Base-by-base conservation (phyloP, 305 asterid species). In the Andrographis paniculata region DNA sequence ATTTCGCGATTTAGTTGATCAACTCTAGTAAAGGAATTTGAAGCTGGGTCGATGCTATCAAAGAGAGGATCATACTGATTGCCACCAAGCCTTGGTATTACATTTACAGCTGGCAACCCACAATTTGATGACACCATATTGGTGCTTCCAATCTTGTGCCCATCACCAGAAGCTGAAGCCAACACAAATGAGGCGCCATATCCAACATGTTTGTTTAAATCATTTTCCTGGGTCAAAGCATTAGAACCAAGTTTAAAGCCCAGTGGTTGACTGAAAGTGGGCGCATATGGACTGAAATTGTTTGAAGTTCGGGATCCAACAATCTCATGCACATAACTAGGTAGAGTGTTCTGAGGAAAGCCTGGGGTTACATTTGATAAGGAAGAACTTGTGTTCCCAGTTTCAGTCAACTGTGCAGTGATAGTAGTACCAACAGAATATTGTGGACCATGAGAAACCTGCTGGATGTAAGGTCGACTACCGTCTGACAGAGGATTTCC, bases 41-140 rank as follows among this genome's bases (percentile, higher is more conserved):
- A 64, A 53, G 87, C 59, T 52, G 84, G 85, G 59, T 86, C 96
- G 49, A 91, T 64, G 72, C 95, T 80, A 73, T 91, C 99, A 47
- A 61, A 73, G 23, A 86, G 86, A 6, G 99, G 99, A 69, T 91
- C 94, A 65, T 91, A 91, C 61, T 83, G 89, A 56, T 70, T 75
- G 59, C 70, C 67, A 36, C 62, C 72, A 39, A 75, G 66, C 68
- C 66, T 61, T 15, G 71, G 69, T 30, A 64, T 64, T 31, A 40
- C 56, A 47, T 53, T 53, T 47, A 62, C 65, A 50, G 64, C 72
- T 33, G 68, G 69, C 50, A 48, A 65, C 52, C 55, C 78, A 65
- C 76, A 58, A 59, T 56, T 59, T 20, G 69, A 69, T 16, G 73
- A 59, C 50, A 55, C 22, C 56, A 37, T 48, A 59, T 58, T 58